Percentiles rank a stretch among this genome's conserved stretches.
Evolutionary conservation across 2,329 filamentous ascomycete genomes (phyloP).

Genomic region (Meredithiella fracta): DNA sequence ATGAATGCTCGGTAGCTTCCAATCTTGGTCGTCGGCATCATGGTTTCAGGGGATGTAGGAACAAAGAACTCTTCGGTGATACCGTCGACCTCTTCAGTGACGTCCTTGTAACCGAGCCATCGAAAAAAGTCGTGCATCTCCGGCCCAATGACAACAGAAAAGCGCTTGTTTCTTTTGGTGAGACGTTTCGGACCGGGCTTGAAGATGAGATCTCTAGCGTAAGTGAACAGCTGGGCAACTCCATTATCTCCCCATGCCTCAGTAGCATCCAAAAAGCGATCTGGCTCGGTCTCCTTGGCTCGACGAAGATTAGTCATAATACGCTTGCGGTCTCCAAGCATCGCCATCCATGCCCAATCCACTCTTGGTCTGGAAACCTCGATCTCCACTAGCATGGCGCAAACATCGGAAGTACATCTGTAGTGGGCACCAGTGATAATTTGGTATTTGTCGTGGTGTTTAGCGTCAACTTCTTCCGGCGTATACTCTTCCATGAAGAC

Average conservation of each 20-base stretch:
- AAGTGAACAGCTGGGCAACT: slow-evolving; percentile 32
- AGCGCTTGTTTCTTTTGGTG: slow-evolving; percentile 40
- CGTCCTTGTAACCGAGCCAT: slow-evolving; percentile 32
- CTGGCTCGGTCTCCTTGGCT: slow-evolving; percentile 30
- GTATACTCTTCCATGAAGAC: slow-evolving; percentile 11
- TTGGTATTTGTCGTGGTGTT: slow-evolving; percentile 10
- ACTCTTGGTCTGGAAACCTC: slow-evolving; percentile 36
- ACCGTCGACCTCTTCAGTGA: slow-evolving; percentile 22
- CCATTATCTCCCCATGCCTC: slow-evolving; percentile 27
- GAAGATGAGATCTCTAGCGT: slow-evolving; percentile 33
- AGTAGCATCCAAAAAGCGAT: slow-evolving; percentile 29
- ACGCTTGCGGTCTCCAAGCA: slow-evolving; percentile 30
- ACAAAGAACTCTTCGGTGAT: slow-evolving; percentile 26
- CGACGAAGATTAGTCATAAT: slow-evolving; percentile 25
- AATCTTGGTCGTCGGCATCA: slow-evolving; percentile 20
- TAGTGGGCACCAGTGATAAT: slow-evolving; percentile 14
- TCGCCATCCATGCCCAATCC: slow-evolving; percentile 24
- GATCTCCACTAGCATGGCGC: slow-evolving; percentile 18
- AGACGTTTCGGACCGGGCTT: slow-evolving; percentile 28
- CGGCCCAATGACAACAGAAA: slow-evolving; percentile 35
- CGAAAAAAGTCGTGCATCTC: slow-evolving; percentile 33
- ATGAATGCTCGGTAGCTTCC: slow-evolving; percentile 30
- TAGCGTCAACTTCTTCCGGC: slow-evolving; percentile 2
- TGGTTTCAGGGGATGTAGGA: slow-evolving; percentile 22
- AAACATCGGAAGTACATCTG: slow-evolving; percentile 12